Conservation (phyloP, 1,139 yeast genomes). For the Sugiyamaella castrensis region DNA sequence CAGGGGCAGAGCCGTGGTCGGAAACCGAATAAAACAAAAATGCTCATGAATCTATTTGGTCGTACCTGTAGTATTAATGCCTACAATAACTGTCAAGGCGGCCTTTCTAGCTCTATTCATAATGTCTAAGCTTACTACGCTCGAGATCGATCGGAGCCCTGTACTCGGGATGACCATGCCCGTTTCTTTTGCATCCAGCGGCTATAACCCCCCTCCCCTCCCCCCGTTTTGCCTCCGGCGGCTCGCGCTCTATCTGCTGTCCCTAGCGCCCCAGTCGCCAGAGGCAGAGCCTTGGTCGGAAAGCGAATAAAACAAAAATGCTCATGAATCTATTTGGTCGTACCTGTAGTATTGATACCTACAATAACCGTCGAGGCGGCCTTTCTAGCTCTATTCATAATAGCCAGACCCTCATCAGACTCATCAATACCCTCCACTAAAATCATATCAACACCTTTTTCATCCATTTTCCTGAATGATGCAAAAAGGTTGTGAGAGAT, state of each 20-base stretch:
- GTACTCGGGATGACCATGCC: too few relatives aligned
- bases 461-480: slow-evolving; percentile 66
- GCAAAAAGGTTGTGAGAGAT: slow-evolving; percentile 76
- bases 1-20: not conserved
- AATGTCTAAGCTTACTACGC: slow-evolving; percentile 71
- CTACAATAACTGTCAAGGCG: slow-evolving; percentile 48
- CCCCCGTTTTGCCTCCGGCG: too few relatives aligned
- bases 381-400: slow-evolving; percentile 84
- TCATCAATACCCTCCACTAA: slow-evolving; percentile 74
- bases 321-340: not conserved
- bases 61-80: not conserved
- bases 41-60: not conserved
- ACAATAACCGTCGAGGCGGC: slow-evolving; percentile 61
- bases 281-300: not conserved
- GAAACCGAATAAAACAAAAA: not conserved
- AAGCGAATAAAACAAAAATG: not conserved
- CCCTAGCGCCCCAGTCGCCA: too few relatives aligned
- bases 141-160: too few relatives aligned
- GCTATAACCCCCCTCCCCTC: too few relatives aligned
- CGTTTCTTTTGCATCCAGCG: too few relatives aligned
- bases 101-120: slow-evolving; percentile 92
- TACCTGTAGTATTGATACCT: not conserved
- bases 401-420: slow-evolving; percentile 79
- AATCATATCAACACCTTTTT: slow-evolving; percentile 54
- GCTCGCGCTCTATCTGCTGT: too few relatives aligned